Percentiles rank a stretch among this genome's conserved stretches.
These are phyloP conservation scores for Cinchona pubescens DNA, from an alignment of 257 asterid species.

Conservation along the genomic window DNA sequence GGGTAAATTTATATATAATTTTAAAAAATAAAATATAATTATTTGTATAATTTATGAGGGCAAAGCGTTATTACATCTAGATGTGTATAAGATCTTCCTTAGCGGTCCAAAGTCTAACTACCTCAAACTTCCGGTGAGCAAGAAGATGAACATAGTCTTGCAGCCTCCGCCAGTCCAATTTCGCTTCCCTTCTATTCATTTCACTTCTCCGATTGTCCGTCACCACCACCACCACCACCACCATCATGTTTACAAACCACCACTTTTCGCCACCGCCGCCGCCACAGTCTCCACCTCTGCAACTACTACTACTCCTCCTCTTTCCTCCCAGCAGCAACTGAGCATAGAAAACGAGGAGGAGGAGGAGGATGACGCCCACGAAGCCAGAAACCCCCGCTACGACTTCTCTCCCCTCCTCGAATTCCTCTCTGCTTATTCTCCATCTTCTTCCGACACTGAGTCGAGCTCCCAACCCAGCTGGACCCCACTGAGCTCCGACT, in stretches of 20 bases:
- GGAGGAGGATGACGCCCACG: conserved; percentile 44
- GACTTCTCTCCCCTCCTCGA: conserved; percentile 78
- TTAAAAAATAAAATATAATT: too few relatives aligned
- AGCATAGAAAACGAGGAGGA: conserved; percentile 21
- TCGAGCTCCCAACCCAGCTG: conserved; percentile 46
- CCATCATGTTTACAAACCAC: conserved; percentile 17
- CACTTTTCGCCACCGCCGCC: conserved; percentile 20
- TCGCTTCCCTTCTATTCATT: conserved; percentile 39
- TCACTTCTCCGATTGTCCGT: conserved; percentile 31
- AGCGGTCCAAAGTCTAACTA: background rate
- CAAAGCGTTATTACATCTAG: too few relatives aligned
- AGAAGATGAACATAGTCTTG: conserved; percentile 54
- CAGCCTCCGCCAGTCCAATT: conserved; percentile 55
- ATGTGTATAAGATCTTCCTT: too few relatives aligned
- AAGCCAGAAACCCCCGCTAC: conserved; percentile 48
- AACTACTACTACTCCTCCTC: conserved; percentile 18
- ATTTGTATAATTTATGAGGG: too few relatives aligned
- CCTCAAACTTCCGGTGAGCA: background rate
- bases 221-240: too few relatives aligned
- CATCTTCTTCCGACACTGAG: conserved; percentile 23
- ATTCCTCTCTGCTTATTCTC: conserved; percentile 53
- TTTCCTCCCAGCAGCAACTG: conserved; percentile 23
- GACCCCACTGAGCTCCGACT: conserved; percentile 61
- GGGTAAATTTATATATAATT: too few relatives aligned
- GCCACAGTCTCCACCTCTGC: background rate